Conservation (phyloP, 2,329 filamentous ascomycete genomes). For the Penicillium corylophilum region DNA sequence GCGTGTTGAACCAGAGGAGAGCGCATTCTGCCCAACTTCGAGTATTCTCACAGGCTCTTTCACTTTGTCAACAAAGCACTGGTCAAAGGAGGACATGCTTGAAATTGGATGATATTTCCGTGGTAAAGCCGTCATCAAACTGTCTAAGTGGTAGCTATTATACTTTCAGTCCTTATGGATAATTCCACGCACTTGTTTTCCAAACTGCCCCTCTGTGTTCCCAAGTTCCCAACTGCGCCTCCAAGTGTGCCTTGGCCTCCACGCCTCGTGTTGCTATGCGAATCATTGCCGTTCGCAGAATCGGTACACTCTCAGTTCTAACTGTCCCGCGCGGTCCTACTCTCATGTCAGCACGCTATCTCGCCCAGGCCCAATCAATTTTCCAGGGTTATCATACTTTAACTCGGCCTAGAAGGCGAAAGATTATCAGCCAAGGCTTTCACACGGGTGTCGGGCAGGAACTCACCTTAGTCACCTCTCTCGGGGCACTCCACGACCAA, state of each 20-base stretch:
- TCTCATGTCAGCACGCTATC: neutral
- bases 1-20: neutral
- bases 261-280: too few relatives aligned
- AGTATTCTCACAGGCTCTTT: slow-evolving; percentile 6
- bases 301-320: neutral
- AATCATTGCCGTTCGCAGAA: too few relatives aligned
- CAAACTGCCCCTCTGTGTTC: too few relatives aligned
- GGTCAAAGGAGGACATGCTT: slow-evolving; percentile 1
- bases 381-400: slow-evolving; percentile 8
- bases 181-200: too few relatives aligned
- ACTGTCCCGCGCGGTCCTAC: neutral
- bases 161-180: too few relatives aligned
- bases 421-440: too few relatives aligned
- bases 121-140: too few relatives aligned
- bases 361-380: neutral
- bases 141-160: too few relatives aligned
- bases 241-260: too few relatives aligned
- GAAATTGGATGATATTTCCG: neutral
- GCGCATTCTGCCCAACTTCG: neutral
- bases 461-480: slow-evolving; percentile 18
- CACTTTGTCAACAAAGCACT: slow-evolving; percentile 3
- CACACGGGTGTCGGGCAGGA: neutral
- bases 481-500: slow-evolving; percentile 22
- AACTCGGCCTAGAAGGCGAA: slow-evolving; percentile 9
- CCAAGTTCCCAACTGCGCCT: too few relatives aligned